Conservation (phyloP, 345 rosid genomes). For the Triadica sebifera region DNA sequence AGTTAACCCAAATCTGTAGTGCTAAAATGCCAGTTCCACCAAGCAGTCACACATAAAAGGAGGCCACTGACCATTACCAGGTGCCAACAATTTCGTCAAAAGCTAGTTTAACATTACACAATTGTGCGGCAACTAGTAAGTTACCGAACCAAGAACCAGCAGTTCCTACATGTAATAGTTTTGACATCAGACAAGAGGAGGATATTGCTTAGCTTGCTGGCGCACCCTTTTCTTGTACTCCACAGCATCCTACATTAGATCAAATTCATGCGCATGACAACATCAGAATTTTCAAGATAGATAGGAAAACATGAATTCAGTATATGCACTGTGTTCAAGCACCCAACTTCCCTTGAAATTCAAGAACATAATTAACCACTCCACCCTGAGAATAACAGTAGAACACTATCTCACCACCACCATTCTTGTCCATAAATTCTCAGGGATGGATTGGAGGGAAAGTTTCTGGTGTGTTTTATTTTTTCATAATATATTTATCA, state of each 20-base stretch:
- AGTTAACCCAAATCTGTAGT: background rate
- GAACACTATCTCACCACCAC: background rate
- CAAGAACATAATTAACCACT: background rate
- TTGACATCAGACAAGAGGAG: conserved; percentile 48
- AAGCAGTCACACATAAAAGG: conserved; percentile 8
- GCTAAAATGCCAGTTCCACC: conserved; percentile 19
- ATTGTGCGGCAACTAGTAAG: background rate
- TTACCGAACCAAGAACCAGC: conserved; percentile 25
- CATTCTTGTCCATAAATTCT: background rate
- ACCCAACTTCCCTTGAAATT: background rate
- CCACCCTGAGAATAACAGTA: background rate
- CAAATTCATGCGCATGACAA: background rate
- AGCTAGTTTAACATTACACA: conserved; percentile 34
- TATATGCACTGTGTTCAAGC: background rate
- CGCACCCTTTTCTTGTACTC: conserved; percentile 91
- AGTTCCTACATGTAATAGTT: conserved; percentile 1
- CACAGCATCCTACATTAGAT: conserved; percentile 51
- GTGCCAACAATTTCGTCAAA: conserved; percentile 18
- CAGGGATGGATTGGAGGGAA: background rate
- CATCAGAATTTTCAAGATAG: background rate
- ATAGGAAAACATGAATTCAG: background rate
- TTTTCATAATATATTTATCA: background rate
- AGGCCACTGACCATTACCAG: conserved; percentile 26
- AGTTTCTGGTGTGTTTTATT: too few relatives aligned
- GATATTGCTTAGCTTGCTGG: conserved; percentile 87